These are phyloP conservation scores for Candida dajiaensis DNA, from an alignment of 805 yeast species.

Conservation along the genomic window DNA sequence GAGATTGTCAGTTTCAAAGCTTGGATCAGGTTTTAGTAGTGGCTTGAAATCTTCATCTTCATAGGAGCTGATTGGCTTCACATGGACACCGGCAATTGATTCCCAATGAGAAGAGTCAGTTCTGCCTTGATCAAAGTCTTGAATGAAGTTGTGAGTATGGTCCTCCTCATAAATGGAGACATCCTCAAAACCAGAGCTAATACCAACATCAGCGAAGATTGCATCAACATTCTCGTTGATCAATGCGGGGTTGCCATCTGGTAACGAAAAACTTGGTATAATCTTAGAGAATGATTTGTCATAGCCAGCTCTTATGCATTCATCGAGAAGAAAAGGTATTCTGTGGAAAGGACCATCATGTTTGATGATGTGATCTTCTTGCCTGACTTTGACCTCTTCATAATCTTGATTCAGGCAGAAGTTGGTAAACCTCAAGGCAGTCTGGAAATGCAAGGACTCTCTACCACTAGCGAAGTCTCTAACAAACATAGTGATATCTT, in stretches of 20 bases:
- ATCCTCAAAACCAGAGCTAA: slow-evolving; percentile 3
- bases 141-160: slow-evolving; percentile 7
- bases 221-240: slow-evolving; percentile 40
- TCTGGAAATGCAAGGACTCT: slow-evolving; percentile 38
- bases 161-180: neutral
- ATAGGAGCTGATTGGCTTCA: slow-evolving; percentile 12
- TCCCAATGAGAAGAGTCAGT: slow-evolving; percentile 2
- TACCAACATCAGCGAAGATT: slow-evolving; percentile 16
- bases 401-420: slow-evolving; percentile 50
- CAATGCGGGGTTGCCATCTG: slow-evolving; percentile 58
- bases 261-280: slow-evolving; percentile 55
- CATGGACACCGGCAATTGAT: slow-evolving; percentile 15
- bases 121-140: slow-evolving; percentile 11
- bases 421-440: slow-evolving; percentile 55
- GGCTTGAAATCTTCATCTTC: slow-evolving; percentile 18
- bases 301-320: slow-evolving; percentile 43
- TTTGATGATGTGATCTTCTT: slow-evolving; percentile 55
- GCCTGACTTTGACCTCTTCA: slow-evolving; percentile 40
- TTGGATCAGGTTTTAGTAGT: slow-evolving; percentile 27
- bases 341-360: slow-evolving; percentile 87
- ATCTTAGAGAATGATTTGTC: slow-evolving; percentile 46
- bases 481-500: slow-evolving; percentile 34
- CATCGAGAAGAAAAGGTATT: slow-evolving; percentile 61
- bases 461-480: slow-evolving; percentile 17
- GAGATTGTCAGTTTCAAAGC: slow-evolving; percentile 47